Base-by-base conservation (phyloP, 768 basidiomycete genomes). In the Serendipita sp. region DNA sequence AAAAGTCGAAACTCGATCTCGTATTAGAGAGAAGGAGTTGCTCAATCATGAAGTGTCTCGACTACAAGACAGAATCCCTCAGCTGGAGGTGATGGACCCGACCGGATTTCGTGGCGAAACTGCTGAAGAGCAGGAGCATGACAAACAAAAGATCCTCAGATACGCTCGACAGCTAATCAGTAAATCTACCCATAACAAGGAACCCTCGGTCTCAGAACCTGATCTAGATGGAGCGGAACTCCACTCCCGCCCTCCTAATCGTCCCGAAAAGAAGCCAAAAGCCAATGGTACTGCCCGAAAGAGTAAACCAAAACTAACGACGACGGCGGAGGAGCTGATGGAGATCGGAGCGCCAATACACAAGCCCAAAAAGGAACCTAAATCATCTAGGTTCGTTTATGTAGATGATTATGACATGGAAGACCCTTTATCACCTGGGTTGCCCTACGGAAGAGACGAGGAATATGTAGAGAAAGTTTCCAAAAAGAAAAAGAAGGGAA, bases 111-210 rank as follows among this genome's bases (percentile, higher is more conserved):
- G 56, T 4, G 56, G 56, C 10, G 56, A 60, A 24, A 60, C 56
- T n/a, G 24, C 13, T 32, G 56, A 60, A n/a, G 56, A 60, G 56
- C 56, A 60, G 56, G 56, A 32, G 35, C 24, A 32, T 28, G 56
- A 60, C 37, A 60, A 38, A 30, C 56, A 60, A 60, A 60, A 60
- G 37, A 60, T 60, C n/a, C 48, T 51, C n/a, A 51, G 18, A 11
- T 38, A 30, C 34, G 34, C 28, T 10, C 24, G 37, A 10, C 56
- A 38, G n/a, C n/a, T 32, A 30, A 37, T 60, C 10, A 60, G 35
- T 32, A 4, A 30, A 18, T 41, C 41, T 41, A 41, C 5, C 41
- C 41, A 41, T 7, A 7, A 41, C 41, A 5, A 13, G 13, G 5
- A 5, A 2, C 41, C 41, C 41, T 41, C 41, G 41, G 41, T 41